These are phyloP conservation scores for Parathielavia appendiculata DNA, from an alignment of 495 filamentous ascomycete species.

Conservation along the genomic window DNA sequence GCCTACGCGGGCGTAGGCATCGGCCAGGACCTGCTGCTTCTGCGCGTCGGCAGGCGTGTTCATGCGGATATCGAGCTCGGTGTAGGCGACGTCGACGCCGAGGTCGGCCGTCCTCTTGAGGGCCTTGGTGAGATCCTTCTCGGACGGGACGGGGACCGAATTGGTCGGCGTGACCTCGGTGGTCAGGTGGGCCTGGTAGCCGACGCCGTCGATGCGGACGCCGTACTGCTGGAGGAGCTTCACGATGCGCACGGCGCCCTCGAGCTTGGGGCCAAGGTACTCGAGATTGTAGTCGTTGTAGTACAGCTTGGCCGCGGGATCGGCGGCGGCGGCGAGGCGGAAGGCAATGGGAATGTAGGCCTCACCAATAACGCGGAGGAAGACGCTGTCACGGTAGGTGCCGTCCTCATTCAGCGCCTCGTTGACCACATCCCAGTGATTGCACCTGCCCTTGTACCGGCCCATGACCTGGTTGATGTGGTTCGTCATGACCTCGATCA, in stretches of 20 bases:
- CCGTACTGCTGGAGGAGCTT: constrained; percentile 48
- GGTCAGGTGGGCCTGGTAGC: constrained; percentile 57
- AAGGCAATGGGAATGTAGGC: constrained; percentile 56
- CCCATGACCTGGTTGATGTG: constrained; percentile 51
- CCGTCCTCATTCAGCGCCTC: constrained; percentile 62
- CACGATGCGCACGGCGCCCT: constrained; percentile 50
- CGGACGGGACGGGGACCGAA: constrained; percentile 23
- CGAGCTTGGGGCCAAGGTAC: constrained; percentile 31
- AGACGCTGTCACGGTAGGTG: constrained; percentile 50
- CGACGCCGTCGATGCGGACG: constrained; percentile 58
- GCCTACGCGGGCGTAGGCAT: constrained; percentile 28
- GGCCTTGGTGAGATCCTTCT: constrained; percentile 39
- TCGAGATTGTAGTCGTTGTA: too few species aligned
- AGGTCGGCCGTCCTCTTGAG: constrained; percentile 46
- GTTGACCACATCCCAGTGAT: constrained; percentile 60
- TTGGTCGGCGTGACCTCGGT: constrained; percentile 47
- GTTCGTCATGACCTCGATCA: constrained; percentile 46
- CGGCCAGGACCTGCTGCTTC: constrained; percentile 32
- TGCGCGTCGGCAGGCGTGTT: constrained; percentile 39
- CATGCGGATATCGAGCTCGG: constrained; percentile 59
- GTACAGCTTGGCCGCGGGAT: constrained; percentile 49
- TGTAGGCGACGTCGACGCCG: constrained; percentile 56
- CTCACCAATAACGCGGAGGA: constrained; percentile 52
- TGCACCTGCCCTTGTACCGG: constrained; percentile 52
- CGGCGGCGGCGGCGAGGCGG: constrained; percentile 43